Evolutionary conservation across 148 eudicot genomes (phyloP), one percentile per base, ranked within the genome.

Genomic region (Cornus controversa): DNA sequence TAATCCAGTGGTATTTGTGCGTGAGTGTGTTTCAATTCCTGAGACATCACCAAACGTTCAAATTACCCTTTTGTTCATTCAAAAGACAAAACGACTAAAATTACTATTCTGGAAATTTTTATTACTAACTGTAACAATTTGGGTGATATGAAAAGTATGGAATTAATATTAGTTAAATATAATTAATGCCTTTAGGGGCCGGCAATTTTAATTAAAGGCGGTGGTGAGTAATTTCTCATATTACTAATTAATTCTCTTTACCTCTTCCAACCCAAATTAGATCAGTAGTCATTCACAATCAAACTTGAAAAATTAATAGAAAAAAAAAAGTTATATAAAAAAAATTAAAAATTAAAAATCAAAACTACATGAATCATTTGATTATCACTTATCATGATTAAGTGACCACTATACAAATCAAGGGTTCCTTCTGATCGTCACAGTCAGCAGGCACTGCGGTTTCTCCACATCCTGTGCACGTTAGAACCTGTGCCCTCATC

Each of bases 401-500:
- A 10, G 86, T 86, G 86, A 90, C 90, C 60, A 74, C 62, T 2
- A 90, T 79, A 71, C 78, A 84, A 65, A 86, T 84, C 84, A 90
- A 83, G 20, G 90, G 87, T 69, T 84, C 84, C 1, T 78, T 81
- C 71, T 82, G 87, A 74, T 67, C 71, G n/a, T 70, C 78, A 31
- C 73, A 69, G 25, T 78, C 80, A 31, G 16, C 27, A 64, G 78
- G 36, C 22, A 83, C 25, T 69, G 22, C 60, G 24, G 31, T 78
- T 26, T 66, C 81, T 72, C 60, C 85, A 74, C 85, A 66, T 67
- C 84, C 87, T 23, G 62, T 28, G 77, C 86, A 82, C 78, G 91
- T 87, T 78, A 94, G 86, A 81, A 37, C 70, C 77, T 92, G 89
- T 66, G 98, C 97, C 82, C 87, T 84, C 34, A 57, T 71, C 1